phyloP scores from a whole-genome alignment of 208 protist genomes.

The Trypanosoma avium region DNA sequence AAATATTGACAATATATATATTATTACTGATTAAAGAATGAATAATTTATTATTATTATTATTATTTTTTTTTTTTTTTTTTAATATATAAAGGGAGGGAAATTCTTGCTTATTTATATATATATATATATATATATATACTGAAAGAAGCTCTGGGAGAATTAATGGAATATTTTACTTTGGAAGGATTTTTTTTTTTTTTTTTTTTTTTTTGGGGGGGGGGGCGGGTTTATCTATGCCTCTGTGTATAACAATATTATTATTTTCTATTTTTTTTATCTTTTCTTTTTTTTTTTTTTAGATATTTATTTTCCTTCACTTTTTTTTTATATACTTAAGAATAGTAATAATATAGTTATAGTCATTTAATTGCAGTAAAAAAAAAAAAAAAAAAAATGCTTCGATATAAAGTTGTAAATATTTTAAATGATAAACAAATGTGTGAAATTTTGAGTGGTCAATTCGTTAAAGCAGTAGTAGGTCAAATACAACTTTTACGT shows the following conservation, averaged over 20 bases:
- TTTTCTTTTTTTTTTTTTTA: constrained; percentile 22
- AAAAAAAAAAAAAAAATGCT: constrained; percentile 22
- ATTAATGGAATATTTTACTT: too few species aligned
- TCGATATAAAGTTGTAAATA: constrained; percentile 12
- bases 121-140: background rate
- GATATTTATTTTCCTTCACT: constrained; percentile 11
- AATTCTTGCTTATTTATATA: constrained; percentile 2
- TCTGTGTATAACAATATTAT: constrained; percentile 1
- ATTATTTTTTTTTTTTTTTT: constrained; percentile 25
- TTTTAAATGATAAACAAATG: constrained; percentile 5
- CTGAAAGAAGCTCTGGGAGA: too few species aligned
- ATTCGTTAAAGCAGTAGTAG: constrained; percentile 16
- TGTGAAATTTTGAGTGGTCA: constrained; percentile 11
- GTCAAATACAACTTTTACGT: constrained; percentile 61
- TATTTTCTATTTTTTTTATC: constrained; percentile 25
- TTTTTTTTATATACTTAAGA: constrained; percentile 5
- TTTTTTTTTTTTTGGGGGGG: background rate
- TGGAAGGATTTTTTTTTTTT: background rate
- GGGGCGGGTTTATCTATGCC: background rate
- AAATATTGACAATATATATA: constrained; percentile 51
- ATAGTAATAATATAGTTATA: too few species aligned
- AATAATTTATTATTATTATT: constrained; percentile 1
- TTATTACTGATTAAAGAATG: background rate
- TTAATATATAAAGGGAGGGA: constrained; percentile 2
- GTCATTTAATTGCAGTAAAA: too few species aligned